Base-by-base conservation (phyloP, 2,329 filamentous ascomycete genomes). In the Pseudocercospora cruenta region DNA sequence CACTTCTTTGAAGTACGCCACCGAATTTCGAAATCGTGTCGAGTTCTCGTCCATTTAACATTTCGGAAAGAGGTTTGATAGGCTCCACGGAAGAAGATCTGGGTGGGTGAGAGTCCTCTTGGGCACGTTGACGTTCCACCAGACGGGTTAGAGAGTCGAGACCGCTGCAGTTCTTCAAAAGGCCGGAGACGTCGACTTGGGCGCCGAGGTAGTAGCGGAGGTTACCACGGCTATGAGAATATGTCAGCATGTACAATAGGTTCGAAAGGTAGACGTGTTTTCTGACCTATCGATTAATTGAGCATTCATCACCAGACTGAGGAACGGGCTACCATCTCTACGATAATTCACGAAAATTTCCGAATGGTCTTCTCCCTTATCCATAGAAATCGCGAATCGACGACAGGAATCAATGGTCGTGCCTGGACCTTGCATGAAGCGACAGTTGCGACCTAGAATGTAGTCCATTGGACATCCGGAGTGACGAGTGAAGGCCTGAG, bases 391-490 rank as follows among this genome's bases (percentile, higher is more conserved):
- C 3, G 67, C 67, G 58, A 69, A 69, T n/a, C 67, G 55, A 5
- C 62, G 62, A 61, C 65, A 67, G n/a, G 65, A 67, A 45, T 67
- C 65, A 5, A 67, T 60, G 4, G 67, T 69, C 4, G 91, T 93
- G 71, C 86, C 86, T 0, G 90, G 90, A 89, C 91, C 91, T 75
- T 93, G 91, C 1, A 94, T 84, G 72, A 94, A 93, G 5, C 91
- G 87, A 71, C 91, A 93, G 69, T 94, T 94, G 0, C 51, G 87
- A 0, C 91, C 91, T 10, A 93, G 85, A 3, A 89, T 86, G 74
- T 93, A 92, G 59, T 83, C 84, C 78, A 91, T 87, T 1, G 89
- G 89, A 73, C 93, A 93, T 69, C 92, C 89, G 0, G 90, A 92
- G 6, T 89, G 91, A 49, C 86, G 84, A 70, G 91, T 86, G 71